Evolutionary conservation across 2,329 filamentous ascomycete species (phyloP).

Genomic region (Arachnomyces sp.): DNA sequence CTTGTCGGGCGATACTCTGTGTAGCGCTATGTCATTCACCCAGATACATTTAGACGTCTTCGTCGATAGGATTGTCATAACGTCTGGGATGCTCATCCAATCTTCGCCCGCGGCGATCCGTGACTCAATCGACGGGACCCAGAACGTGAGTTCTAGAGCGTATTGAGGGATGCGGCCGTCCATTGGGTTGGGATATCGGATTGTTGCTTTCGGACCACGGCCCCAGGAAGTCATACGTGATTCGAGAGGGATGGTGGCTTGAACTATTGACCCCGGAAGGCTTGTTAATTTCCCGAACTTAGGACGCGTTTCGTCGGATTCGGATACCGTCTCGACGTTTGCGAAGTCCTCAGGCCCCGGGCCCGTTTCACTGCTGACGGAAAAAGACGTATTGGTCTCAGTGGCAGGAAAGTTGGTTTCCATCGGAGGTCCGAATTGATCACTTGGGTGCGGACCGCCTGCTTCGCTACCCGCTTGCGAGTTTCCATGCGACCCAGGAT

Average conservation of each 20-base stretch:
- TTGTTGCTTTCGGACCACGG: constrained; percentile 58
- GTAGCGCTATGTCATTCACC: constrained; percentile 64
- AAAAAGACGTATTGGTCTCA: background rate
- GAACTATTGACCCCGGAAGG: constrained; percentile 55
- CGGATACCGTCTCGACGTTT: constrained; percentile 6
- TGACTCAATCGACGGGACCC: constrained; percentile 59
- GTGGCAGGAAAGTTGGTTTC: constrained; percentile 6
- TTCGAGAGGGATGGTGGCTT: constrained; percentile 57
- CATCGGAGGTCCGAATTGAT: constrained; percentile 9
- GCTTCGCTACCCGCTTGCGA: constrained; percentile 8
- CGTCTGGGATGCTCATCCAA: constrained; percentile 45
- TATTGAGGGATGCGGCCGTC: constrained; percentile 73
- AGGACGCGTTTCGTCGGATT: constrained; percentile 29
- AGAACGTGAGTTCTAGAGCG: constrained; percentile 69
- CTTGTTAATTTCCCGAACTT: constrained; percentile 59
- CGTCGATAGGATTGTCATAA: constrained; percentile 67
- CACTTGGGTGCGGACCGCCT: background rate
- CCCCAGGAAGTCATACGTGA: constrained; percentile 69
- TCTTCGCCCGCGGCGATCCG: constrained; percentile 48
- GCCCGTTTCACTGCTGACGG: constrained; percentile 4
- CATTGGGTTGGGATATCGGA: constrained; percentile 51
- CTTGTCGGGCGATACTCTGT: constrained; percentile 44
- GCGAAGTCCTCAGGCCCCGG: constrained; percentile 15
- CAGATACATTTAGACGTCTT: constrained; percentile 67
- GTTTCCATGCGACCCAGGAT: too few relatives aligned